Evolutionary conservation across 371 early-diverging fungal species (phyloP).

Genomic region (Gilbertella persicaria): DNA sequence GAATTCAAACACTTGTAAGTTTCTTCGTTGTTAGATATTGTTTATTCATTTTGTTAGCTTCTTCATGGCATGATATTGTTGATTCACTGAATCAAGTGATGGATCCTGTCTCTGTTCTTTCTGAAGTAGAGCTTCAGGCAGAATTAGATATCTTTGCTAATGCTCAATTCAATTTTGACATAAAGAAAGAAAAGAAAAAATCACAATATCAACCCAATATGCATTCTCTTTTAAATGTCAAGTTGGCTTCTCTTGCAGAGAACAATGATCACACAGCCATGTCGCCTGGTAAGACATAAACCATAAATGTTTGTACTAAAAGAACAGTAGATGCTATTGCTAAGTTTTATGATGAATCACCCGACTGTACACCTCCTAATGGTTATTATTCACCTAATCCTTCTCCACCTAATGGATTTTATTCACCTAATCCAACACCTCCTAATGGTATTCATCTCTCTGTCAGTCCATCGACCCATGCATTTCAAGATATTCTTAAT

Average conservation of each 20-base stretch:
- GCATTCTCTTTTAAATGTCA: conserved; percentile 28
- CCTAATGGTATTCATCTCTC: conserved; percentile 21
- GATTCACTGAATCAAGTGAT: conserved; percentile 37
- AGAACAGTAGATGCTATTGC: conserved; percentile 20
- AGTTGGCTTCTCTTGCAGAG: conserved; percentile 25
- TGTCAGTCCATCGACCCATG: not conserved
- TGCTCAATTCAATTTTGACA: conserved; percentile 58
- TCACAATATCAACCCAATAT: conserved; percentile 14
- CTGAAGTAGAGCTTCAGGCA: conserved; percentile 38
- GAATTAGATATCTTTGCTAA: conserved; percentile 52
- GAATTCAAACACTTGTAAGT: conserved; percentile 5
- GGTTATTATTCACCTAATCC: conserved; percentile 30
- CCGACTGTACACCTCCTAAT: conserved; percentile 28
- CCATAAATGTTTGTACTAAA: not conserved
- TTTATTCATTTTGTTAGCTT: conserved; percentile 10
- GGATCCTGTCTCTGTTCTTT: conserved; percentile 36
- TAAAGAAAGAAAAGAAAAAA: conserved; percentile 26
- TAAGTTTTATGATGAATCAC: conserved; percentile 24
- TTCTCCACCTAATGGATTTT: conserved; percentile 25
- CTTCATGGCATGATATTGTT: conserved; percentile 18
- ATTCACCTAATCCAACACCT: conserved; percentile 27
- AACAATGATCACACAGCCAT: conserved; percentile 20
- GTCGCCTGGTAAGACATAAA: conserved; percentile 17
- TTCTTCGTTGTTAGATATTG: conserved; percentile 4
- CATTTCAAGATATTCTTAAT: conserved; percentile 20